A percentile compares a stretch with the other conserved stretches of the same genome.
phyloP scores from a whole-genome alignment of 2,329 filamentous ascomycete genomes.

The Alternaria arborescens region DNA sequence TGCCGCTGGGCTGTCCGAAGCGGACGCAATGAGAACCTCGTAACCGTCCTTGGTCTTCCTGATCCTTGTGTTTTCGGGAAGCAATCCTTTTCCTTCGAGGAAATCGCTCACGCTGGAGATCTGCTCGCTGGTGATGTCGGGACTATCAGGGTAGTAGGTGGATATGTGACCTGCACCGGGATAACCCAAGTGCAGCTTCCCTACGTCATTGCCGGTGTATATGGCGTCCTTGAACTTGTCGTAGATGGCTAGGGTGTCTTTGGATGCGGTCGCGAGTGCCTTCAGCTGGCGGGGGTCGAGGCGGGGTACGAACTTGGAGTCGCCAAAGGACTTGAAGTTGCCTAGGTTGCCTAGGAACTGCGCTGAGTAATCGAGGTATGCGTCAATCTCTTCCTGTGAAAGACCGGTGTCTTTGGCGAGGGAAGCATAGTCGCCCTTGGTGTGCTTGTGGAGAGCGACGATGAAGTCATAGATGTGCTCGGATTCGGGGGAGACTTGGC shows the following conservation, averaged over 20 bases:
- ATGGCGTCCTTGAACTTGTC: conserved; percentile 56
- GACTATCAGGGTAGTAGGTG: conserved; percentile 61
- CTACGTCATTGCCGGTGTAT: conserved; percentile 54
- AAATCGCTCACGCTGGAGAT: conserved; percentile 58
- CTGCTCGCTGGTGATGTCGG: conserved; percentile 58
- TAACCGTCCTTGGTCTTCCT: conserved; percentile 56
- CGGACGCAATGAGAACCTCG: conserved; percentile 60
- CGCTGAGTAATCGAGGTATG: conserved; percentile 50
- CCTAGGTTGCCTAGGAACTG: conserved; percentile 64
- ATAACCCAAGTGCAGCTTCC: conserved; percentile 59
- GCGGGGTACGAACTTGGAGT: conserved; percentile 63
- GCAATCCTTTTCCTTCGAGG: conserved; percentile 55
- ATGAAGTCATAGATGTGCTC: conserved; percentile 65
- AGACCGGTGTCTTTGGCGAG: conserved; percentile 55
- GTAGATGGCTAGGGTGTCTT: conserved; percentile 52
- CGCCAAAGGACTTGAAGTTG: conserved; percentile 62
- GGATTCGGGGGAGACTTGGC: conserved; percentile 62
- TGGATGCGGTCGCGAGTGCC: conserved; percentile 54
- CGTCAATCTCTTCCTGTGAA: conserved; percentile 48
- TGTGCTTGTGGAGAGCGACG: conserved; percentile 57
- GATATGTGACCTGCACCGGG: conserved; percentile 59
- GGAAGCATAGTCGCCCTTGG: conserved; percentile 59
- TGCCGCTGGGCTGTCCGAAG: conserved; percentile 50
- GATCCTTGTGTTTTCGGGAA: conserved; percentile 61
- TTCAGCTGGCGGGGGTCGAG: conserved; percentile 54